These are phyloP conservation scores for Lyophyllum semitale DNA, from an alignment of 768 basidiomycete genomes.

Conservation along the genomic window DNA sequence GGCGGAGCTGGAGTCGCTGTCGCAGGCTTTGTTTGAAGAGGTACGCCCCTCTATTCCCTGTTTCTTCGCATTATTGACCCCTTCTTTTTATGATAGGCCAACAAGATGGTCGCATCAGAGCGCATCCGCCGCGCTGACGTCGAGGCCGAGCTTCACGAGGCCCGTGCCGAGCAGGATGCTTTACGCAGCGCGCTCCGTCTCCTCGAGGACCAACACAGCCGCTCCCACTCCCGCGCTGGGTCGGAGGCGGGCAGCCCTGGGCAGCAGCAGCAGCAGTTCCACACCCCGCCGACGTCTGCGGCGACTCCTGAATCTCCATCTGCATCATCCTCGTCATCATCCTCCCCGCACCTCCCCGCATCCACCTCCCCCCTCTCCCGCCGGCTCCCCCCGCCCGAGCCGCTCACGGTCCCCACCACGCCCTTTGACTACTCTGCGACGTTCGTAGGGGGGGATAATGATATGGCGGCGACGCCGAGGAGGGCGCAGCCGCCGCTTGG, in stretches of 20 bases:
- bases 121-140: constrained; percentile 71
- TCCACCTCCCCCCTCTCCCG: background rate
- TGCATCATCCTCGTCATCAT: background rate
- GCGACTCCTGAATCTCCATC: background rate
- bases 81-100: too few species aligned
- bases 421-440: constrained; percentile 2
- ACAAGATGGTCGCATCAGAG: constrained; percentile 85
- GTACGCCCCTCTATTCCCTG: constrained; percentile 31
- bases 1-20: constrained; percentile 78
- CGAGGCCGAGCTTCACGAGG: constrained; percentile 69
- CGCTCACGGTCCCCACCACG: constrained; percentile 8
- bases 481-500: background rate
- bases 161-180: constrained; percentile 65
- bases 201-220: constrained; percentile 59
- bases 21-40: constrained; percentile 87
- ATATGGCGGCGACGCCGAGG: background rate
- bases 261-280: background rate
- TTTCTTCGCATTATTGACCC: too few species aligned
- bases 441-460: background rate
- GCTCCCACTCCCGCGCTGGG: background rate
- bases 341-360: background rate
- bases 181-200: constrained; percentile 66
- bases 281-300: background rate
- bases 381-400: constrained; percentile 3
- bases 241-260: background rate